These are phyloP conservation scores for Aquanectria penicillioides DNA, from an alignment of 2,329 filamentous ascomycete species.

Conservation along the genomic window DNA sequence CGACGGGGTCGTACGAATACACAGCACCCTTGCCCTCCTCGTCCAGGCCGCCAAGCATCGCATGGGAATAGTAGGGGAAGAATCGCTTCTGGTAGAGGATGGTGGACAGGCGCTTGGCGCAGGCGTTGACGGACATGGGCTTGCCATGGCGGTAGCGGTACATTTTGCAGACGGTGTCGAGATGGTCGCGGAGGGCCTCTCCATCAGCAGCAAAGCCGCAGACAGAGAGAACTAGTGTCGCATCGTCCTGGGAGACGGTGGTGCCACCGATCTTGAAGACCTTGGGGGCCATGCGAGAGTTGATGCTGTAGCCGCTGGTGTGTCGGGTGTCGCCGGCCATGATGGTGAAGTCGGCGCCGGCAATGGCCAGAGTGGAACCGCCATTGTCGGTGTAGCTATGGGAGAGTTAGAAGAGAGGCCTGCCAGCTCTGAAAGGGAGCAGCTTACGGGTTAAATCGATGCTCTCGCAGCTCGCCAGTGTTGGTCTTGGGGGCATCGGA, in stretches of 20 bases:
- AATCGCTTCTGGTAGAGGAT: slow-evolving; percentile 98
- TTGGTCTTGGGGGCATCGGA: slow-evolving; percentile 66
- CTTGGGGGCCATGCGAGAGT: slow-evolving; percentile 94
- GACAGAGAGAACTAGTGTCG: slow-evolving; percentile 89
- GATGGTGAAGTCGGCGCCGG: slow-evolving; percentile 93
- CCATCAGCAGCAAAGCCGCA: slow-evolving; percentile 97
- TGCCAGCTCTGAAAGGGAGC: background rate
- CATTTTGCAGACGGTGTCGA: slow-evolving; percentile 97
- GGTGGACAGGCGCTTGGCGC: slow-evolving; percentile 92
- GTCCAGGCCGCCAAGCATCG: slow-evolving; percentile 92
- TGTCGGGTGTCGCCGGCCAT: slow-evolving; percentile 97
- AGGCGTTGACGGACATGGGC: slow-evolving; percentile 92
- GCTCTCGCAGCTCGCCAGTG: slow-evolving; percentile 70
- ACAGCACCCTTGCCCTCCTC: slow-evolving; percentile 94
- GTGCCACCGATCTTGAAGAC: slow-evolving; percentile 97
- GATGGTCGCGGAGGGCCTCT: slow-evolving; percentile 89
- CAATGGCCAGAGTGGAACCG: slow-evolving; percentile 94
- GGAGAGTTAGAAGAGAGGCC: slow-evolving; percentile 15
- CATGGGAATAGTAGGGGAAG: slow-evolving; percentile 98
- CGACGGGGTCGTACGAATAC: slow-evolving; percentile 97
- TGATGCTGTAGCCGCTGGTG: slow-evolving; percentile 98
- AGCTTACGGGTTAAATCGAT: slow-evolving; percentile 91
- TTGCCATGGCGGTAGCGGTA: slow-evolving; percentile 99
- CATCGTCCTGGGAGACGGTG: slow-evolving; percentile 84
- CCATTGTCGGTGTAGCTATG: slow-evolving; percentile 95